Evolutionary conservation across 2,329 filamentous ascomycete species (phyloP).

Genomic region (Microdochium bolleyi): DNA sequence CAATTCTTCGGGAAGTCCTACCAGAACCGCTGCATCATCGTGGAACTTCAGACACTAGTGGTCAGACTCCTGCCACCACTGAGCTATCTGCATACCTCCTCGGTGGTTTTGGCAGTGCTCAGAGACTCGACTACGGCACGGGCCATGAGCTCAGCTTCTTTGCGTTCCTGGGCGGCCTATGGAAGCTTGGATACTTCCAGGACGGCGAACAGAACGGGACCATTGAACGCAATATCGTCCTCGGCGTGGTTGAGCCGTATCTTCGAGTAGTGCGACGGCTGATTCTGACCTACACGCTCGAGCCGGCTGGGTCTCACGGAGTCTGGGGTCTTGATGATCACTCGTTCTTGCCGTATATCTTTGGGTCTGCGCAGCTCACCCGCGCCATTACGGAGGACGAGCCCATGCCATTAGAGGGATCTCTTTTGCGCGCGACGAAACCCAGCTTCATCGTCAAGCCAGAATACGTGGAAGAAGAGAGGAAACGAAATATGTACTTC

Average conservation of each 20-base stretch:
- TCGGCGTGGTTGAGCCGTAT: conserved; percentile 76
- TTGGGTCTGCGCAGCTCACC: conserved; percentile 84
- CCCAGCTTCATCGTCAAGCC: conserved; percentile 61
- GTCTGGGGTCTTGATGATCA: conserved; percentile 99
- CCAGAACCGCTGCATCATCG: conserved; percentile 24
- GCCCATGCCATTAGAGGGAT: conserved; percentile 70
- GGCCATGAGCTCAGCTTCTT: conserved; percentile 94
- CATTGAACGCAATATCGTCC: conserved; percentile 71
- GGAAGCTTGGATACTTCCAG: conserved; percentile 79
- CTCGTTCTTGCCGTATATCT: conserved; percentile 87
- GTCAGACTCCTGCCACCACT: conserved; percentile 3
- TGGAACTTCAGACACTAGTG: neutral
- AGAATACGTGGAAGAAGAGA: conserved; percentile 56
- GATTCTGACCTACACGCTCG: conserved; percentile 85
- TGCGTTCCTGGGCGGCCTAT: conserved; percentile 81
- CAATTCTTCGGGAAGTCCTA: conserved; percentile 49
- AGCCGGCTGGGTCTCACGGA: conserved; percentile 91
- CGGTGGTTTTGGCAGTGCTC: conserved; percentile 79
- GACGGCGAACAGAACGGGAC: conserved; percentile 41
- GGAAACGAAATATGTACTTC: conserved; percentile 79
- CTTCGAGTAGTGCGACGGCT: conserved; percentile 67
- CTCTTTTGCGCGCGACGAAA: conserved; percentile 61
- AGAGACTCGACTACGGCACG: conserved; percentile 90
- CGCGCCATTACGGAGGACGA: conserved; percentile 60
- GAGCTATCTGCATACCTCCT: conserved; percentile 76